Evolutionary conservation across 2,329 filamentous ascomycete genomes (phyloP).

Genomic region (Penicillium verrucosum): DNA sequence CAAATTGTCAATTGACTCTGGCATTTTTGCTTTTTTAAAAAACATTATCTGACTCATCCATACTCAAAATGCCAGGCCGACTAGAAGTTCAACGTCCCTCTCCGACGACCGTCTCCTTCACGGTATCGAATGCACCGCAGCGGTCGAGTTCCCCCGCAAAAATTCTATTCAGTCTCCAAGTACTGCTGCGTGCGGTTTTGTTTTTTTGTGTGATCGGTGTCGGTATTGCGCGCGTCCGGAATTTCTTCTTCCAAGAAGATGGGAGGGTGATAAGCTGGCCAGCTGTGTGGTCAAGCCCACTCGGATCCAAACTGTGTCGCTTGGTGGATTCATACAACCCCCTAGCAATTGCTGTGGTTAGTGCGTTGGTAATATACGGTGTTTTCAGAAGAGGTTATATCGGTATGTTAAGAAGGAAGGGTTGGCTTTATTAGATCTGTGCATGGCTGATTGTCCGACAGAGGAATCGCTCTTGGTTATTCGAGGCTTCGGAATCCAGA

Average conservation of each 20-base stretch:
- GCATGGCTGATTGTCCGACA: constrained; percentile 39
- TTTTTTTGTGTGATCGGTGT: constrained; percentile 42
- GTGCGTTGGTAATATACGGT: constrained; percentile 42
- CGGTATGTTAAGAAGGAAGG: constrained; percentile 35
- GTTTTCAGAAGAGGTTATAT: constrained; percentile 51
- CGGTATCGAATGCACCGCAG: constrained; percentile 73
- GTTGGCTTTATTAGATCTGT: not conserved
- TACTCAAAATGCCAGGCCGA: constrained; percentile 57
- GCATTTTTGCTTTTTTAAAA: not conserved
- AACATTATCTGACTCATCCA: not conserved
- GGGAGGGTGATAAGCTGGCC: constrained; percentile 28
- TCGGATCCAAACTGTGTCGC: constrained; percentile 33
- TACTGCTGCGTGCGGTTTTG: constrained; percentile 46
- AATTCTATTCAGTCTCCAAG: constrained; percentile 42
- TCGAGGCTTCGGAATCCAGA: constrained; percentile 86
- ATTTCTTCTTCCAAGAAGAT: constrained; percentile 27
- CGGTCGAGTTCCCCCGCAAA: constrained; percentile 47
- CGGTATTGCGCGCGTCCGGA: constrained; percentile 34
- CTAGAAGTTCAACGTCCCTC: constrained; percentile 56
- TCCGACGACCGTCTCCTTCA: constrained; percentile 87
- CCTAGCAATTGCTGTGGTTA: constrained; percentile 40
- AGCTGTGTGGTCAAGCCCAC: constrained; percentile 33
- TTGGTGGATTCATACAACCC: constrained; percentile 42
- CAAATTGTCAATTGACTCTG: not conserved
- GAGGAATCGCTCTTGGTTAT: constrained; percentile 87